Percentiles rank a stretch among this genome's conserved stretches.
phyloP scores from a whole-genome alignment of 2,329 filamentous ascomycete species.

The Pseudocercospora eumusae region DNA sequence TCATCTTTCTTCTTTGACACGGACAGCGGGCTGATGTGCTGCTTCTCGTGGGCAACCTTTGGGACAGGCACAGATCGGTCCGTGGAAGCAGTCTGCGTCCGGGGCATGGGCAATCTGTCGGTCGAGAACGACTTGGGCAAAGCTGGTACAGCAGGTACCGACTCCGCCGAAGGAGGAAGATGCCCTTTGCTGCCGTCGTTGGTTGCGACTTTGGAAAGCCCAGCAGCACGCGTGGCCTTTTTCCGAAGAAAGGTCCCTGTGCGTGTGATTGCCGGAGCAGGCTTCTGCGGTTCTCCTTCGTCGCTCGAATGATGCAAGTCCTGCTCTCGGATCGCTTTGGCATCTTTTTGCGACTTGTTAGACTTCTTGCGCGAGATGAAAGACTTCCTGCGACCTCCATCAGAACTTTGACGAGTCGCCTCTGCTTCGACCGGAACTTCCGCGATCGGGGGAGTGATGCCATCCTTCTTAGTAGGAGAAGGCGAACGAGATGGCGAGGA shows the following conservation, averaged over 20 bases:
- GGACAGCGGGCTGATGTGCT: constrained; percentile 23
- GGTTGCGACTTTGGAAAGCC: constrained; percentile 20
- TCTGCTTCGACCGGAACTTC: constrained; percentile 11
- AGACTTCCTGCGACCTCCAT: constrained; percentile 17
- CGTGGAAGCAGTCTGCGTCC: constrained; percentile 39
- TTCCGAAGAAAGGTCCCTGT: constrained; percentile 30
- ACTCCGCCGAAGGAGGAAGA: constrained; percentile 15
- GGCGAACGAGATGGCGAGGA: constrained; percentile 37
- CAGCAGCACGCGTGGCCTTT: constrained; percentile 22
- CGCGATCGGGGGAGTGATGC: constrained; percentile 16
- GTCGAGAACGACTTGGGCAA: constrained; percentile 54
- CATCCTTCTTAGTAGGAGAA: constrained; percentile 35
- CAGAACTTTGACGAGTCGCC: background rate
- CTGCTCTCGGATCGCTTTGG: constrained; percentile 20
- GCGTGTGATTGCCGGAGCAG: constrained; percentile 18
- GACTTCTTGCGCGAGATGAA: constrained; percentile 27
- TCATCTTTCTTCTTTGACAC: constrained; percentile 64
- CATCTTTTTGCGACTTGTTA: constrained; percentile 18
- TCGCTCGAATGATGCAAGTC: constrained; percentile 21
- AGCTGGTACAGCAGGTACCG: constrained; percentile 42
- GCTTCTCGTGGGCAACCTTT: constrained; percentile 43
- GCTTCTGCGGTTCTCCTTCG: constrained; percentile 20
- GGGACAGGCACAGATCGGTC: constrained; percentile 48
- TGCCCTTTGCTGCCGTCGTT: constrained; percentile 12
- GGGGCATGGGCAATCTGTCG: constrained; percentile 46